Evolutionary conservation across 129 eudicot genomes (phyloP), one percentile per base, ranked within the genome.

Genomic region (Dittrichia graveolens): DNA sequence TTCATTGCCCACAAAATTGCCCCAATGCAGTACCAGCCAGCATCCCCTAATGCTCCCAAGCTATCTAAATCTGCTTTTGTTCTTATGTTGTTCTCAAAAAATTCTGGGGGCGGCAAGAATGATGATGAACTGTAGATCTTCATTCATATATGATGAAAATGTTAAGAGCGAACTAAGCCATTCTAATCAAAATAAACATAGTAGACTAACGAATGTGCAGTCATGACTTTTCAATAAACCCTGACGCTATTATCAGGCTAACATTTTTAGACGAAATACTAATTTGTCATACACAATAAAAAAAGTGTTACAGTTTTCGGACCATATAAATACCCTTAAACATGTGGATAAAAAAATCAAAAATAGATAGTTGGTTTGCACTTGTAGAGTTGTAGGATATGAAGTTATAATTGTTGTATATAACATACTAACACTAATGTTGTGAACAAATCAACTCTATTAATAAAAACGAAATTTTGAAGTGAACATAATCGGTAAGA

Each of bases 1-100:
- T 89, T 83, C 89, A 85, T 85, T 15, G 94, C 85, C 96, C 94
- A 92, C 57, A 89, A 64, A 73, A 85, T 92, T 37, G 81, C 91
- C 15, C 98, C 91, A 15, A 89, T 85, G 87, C 96, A 92, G 75
- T 92, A 92, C 98, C 98, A 87, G 7, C 98, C 98, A 2, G 90
- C 76, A 56, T 92, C 96, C 24, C 98, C 98, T 61, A 92, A 48
- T 65, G 98, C 98, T 41, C 98, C 98, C 2, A 86, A 83, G 68
- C 81, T 43, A 44, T 92, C 98, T 55, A 86, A 71, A 61, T 89
- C 94, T n/a, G 94, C 84, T 75, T 89, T 83, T 40, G 87, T 85
- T 72, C 98, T 75, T 12, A 92, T 80, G 75, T 89, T 61, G 67
- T 75, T 86, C 56, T 89, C 82, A 4, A 89, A 77, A 49, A 82